Evolutionary conservation across 2,329 filamentous ascomycete species (phyloP).

Genomic region (Sclerotinia borealis): DNA sequence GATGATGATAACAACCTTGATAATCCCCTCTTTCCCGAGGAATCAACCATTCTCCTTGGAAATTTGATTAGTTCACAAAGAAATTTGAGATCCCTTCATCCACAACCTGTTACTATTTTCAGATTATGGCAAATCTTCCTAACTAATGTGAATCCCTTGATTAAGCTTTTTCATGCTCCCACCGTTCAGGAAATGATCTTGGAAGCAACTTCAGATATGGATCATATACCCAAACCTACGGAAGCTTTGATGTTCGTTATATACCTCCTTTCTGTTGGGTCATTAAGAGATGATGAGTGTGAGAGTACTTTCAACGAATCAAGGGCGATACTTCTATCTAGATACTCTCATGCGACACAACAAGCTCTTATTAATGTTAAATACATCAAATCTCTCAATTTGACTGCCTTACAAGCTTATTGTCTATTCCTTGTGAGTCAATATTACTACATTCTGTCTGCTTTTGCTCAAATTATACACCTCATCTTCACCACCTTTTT

Average conservation of each 20-base stretch:
- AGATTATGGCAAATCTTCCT: constrained; percentile 66
- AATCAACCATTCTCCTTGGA: constrained; percentile 44
- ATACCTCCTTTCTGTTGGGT: constrained; percentile 55
- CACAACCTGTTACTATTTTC: constrained; percentile 52
- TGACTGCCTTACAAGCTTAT: constrained; percentile 62
- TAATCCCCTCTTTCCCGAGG: constrained; percentile 19
- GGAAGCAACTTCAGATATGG: constrained; percentile 49
- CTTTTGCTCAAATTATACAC: background rate
- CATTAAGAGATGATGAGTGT: constrained; percentile 51
- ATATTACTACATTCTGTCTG: background rate
- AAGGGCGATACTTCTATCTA: constrained; percentile 44
- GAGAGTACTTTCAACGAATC: constrained; percentile 47
- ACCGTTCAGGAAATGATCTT: constrained; percentile 59
- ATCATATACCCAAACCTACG: constrained; percentile 41
- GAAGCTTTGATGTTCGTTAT: constrained; percentile 65
- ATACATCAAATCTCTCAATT: constrained; percentile 59
- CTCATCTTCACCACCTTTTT: background rate
- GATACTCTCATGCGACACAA: constrained; percentile 54
- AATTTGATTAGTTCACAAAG: constrained; percentile 32
- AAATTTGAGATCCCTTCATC: constrained; percentile 47
- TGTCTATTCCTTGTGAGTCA: constrained; percentile 56
- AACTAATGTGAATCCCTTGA: constrained; percentile 61
- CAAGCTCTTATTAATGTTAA: constrained; percentile 62
- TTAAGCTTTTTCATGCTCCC: constrained; percentile 63
- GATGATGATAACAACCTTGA: constrained; percentile 32